Conservation (phyloP, 75 land plant genomes). For the Cupressus sempervirens region DNA sequence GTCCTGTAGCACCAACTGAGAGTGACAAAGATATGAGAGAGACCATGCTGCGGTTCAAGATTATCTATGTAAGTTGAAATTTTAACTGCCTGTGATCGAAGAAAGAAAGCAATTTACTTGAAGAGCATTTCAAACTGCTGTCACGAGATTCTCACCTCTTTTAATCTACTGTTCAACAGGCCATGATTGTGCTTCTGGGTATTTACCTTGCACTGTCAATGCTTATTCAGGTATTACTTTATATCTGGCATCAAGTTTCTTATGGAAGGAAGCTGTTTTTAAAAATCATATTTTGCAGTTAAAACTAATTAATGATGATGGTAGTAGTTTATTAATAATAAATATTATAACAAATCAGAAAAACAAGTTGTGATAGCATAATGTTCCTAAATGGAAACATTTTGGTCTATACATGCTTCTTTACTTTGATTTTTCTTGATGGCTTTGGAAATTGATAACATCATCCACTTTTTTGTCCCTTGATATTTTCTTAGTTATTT, state of each 20-base stretch:
- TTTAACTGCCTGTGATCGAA: not conserved
- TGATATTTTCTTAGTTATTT: not conserved
- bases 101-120: not conserved
- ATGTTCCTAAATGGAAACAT: not conserved
- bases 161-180: slow-evolving; percentile 11
- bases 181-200: slow-evolving; percentile 16
- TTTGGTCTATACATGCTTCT: not conserved
- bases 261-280: not conserved
- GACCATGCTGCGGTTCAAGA: slow-evolving; percentile 21
- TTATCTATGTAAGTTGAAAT: slow-evolving; percentile 30
- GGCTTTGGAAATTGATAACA: not conserved
- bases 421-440: not conserved
- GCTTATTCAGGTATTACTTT: slow-evolving; percentile 19
- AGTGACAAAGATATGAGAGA: slow-evolving; percentile 17
- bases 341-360: not conserved
- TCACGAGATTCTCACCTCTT: not conserved
- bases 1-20: slow-evolving; percentile 18
- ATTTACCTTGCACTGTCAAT: slow-evolving; percentile 20
- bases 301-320: not conserved
- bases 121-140: not conserved
- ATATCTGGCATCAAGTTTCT: not conserved
- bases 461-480: not conserved
- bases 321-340: not conserved
- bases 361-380: not conserved
- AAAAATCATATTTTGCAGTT: not conserved